A percentile compares a stretch with the other conserved stretches of the same genome.
These are phyloP conservation scores for Podospora australis DNA, from an alignment of 495 filamentous ascomycete genomes.

Conservation along the genomic window DNA sequence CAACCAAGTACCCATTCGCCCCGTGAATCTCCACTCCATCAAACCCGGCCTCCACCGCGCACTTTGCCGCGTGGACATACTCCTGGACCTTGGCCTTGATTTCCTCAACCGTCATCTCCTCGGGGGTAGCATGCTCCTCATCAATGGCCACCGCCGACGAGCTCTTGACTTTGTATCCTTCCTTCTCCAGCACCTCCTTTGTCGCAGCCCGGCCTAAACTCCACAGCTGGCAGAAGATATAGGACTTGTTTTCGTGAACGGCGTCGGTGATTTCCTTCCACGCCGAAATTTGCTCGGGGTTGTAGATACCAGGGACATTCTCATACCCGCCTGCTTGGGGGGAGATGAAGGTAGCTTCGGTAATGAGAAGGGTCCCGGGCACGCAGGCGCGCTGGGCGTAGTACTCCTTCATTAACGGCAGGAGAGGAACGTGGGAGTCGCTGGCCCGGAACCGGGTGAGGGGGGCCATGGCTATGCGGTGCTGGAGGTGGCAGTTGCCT, in stretches of 20 bases:
- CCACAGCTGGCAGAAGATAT: conserved; percentile 65
- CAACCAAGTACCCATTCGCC: conserved; percentile 69
- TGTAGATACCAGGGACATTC: conserved; percentile 61
- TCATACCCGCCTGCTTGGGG: conserved; percentile 43
- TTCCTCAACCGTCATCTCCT: conserved; percentile 48
- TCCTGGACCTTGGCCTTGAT: conserved; percentile 50
- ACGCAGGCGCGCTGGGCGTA: conserved; percentile 53
- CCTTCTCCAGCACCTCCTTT: conserved; percentile 30
- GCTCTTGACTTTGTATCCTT: conserved; percentile 38
- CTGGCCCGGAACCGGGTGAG: conserved; percentile 42
- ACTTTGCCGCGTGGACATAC: conserved; percentile 55
- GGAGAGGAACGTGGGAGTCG: conserved; percentile 40
- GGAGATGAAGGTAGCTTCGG: conserved; percentile 61
- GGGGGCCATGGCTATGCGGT: conserved; percentile 41
- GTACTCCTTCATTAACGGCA: conserved; percentile 45
- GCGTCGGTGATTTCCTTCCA: conserved; percentile 60
- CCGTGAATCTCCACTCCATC: conserved; percentile 72
- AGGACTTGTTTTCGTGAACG: conserved; percentile 58
- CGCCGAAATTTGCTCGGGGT: conserved; percentile 49
- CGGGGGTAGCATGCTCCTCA: conserved; percentile 33
- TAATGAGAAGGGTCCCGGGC: conserved; percentile 56
- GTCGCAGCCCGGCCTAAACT: conserved; percentile 54
- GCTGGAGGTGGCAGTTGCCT: conserved; percentile 27
- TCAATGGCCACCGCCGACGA: conserved; percentile 43
- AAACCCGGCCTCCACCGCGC: conserved; percentile 63